phyloP scores from a whole-genome alignment of 768 basidiomycete species.

The Mycena amicta region DNA sequence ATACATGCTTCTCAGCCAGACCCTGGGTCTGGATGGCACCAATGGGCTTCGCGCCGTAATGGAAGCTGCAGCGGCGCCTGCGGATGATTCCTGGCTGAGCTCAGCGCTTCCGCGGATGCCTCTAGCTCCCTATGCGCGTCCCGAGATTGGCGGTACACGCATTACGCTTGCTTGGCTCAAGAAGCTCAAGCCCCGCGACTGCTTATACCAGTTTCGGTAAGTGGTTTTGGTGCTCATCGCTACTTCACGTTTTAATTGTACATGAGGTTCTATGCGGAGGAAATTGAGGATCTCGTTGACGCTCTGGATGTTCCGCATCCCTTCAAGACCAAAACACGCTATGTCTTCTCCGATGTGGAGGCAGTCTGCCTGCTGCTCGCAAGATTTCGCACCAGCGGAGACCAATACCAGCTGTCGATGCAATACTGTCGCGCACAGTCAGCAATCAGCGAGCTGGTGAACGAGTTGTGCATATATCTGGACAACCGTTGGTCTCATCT shows the following conservation, averaged over 20 bases:
- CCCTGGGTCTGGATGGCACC: not conserved
- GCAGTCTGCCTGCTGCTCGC: conserved; percentile 20
- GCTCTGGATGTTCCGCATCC: conserved; percentile 16
- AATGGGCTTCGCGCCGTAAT: not conserved
- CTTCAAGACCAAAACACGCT: conserved; percentile 7
- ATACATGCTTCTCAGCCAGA: not conserved
- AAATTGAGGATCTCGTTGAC: conserved; percentile 3
- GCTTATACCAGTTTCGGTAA: conserved; percentile 9
- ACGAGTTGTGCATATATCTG: conserved; percentile 12
- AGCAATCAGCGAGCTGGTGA: conserved; percentile 21
- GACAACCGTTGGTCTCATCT: conserved; percentile 24
- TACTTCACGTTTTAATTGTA: not conserved
- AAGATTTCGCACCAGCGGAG: conserved; percentile 17
- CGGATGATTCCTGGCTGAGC: not conserved
- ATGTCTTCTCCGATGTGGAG: conserved; percentile 14
- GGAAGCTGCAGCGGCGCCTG: not conserved
- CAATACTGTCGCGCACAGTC: conserved; percentile 19
- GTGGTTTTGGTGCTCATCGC: not conserved
- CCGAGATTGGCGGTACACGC: not conserved
- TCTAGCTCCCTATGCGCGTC: not conserved
- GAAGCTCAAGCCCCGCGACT: not conserved
- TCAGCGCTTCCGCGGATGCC: not conserved
- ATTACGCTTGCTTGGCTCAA: not conserved
- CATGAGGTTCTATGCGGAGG: conserved; percentile 10
- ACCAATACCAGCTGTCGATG: conserved; percentile 19